Evolutionary conservation across 1,284 basidiomycete species (phyloP).

Genomic region (Trichosporon sp.): DNA sequence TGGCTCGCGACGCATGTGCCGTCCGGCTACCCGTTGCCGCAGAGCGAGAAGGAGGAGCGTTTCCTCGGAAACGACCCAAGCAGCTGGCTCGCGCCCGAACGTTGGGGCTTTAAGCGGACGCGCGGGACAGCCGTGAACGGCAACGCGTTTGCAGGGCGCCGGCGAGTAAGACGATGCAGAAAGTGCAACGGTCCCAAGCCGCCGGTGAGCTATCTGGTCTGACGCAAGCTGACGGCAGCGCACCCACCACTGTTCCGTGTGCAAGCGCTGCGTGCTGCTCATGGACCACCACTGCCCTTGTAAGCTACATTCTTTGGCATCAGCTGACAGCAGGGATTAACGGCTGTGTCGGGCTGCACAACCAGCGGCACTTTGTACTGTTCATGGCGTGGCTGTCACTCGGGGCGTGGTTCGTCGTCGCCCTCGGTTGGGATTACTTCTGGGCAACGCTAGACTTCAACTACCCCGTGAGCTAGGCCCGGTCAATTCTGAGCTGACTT

Average conservation of each 20-base stretch:
- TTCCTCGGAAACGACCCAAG: conserved; percentile 28
- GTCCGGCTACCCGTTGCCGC: conserved; percentile 61
- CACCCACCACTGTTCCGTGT: conserved; percentile 91
- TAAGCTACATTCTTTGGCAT: conserved; percentile 52
- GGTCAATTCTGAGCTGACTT: not conserved
- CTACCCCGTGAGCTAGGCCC: conserved; percentile 47
- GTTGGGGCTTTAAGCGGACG: conserved; percentile 25
- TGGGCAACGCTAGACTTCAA: conserved; percentile 59
- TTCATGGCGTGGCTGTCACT: conserved; percentile 79
- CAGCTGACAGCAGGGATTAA: conserved; percentile 71
- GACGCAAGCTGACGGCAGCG: conserved; percentile 56
- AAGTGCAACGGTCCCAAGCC: conserved; percentile 70
- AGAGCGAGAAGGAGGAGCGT: conserved; percentile 22
- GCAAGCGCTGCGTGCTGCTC: conserved; percentile 84
- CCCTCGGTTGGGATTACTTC: conserved; percentile 59
- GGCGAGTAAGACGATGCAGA: conserved; percentile 58
- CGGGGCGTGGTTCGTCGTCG: conserved; percentile 57
- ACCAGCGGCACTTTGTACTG: conserved; percentile 91
- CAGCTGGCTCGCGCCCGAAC: conserved; percentile 29
- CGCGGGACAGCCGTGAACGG: not conserved
- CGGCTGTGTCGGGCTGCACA: conserved; percentile 90
- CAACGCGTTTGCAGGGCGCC: not conserved
- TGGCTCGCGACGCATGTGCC: conserved; percentile 72
- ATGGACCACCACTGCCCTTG: conserved; percentile 92
- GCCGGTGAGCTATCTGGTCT: conserved; percentile 59